A percentile compares a stretch with the other conserved stretches of the same genome.
These are phyloP conservation scores for Thielaviopsis ethacetica DNA, from an alignment of 2,329 filamentous ascomycete genomes.

Conservation along the genomic window DNA sequence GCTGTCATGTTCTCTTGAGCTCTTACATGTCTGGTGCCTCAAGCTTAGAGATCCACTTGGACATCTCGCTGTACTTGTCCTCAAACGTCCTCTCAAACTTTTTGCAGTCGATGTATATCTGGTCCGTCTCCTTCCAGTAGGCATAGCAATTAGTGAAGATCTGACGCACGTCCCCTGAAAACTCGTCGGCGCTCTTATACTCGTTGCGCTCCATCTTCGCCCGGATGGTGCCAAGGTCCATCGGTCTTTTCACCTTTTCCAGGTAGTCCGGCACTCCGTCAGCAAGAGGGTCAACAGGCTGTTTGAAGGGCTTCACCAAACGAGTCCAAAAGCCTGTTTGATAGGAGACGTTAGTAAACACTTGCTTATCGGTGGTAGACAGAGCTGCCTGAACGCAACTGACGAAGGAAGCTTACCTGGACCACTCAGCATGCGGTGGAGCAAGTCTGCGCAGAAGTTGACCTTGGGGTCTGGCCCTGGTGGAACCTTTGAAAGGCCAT, in stretches of 20 bases:
- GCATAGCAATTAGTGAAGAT: constrained; percentile 48
- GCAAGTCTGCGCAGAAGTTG: constrained; percentile 39
- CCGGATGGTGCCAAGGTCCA: constrained; percentile 46
- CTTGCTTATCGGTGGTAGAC: background rate
- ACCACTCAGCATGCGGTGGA: constrained; percentile 44
- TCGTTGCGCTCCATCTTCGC: constrained; percentile 37
- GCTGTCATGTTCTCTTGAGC: background rate
- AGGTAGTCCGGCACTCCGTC: constrained; percentile 47
- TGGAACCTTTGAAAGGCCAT: constrained; percentile 6
- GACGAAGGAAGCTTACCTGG: constrained; percentile 28
- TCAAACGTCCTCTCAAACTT: constrained; percentile 41
- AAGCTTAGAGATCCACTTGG: constrained; percentile 42
- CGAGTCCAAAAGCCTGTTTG: constrained; percentile 45
- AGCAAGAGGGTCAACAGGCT: constrained; percentile 38
- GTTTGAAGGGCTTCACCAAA: constrained; percentile 44
- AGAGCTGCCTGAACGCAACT: background rate
- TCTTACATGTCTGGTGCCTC: constrained; percentile 13
- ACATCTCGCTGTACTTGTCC: constrained; percentile 42
- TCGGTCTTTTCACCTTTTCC: constrained; percentile 41
- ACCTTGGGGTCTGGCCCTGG: constrained; percentile 24
- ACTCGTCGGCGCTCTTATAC: constrained; percentile 37
- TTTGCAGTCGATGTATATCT: constrained; percentile 38
- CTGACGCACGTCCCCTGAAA: constrained; percentile 39
- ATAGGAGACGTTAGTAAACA: constrained; percentile 1
- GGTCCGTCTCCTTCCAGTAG: constrained; percentile 41